phyloP scores from a whole-genome alignment of 2,329 filamentous ascomycete species.

The Xylaria arbuscula region DNA sequence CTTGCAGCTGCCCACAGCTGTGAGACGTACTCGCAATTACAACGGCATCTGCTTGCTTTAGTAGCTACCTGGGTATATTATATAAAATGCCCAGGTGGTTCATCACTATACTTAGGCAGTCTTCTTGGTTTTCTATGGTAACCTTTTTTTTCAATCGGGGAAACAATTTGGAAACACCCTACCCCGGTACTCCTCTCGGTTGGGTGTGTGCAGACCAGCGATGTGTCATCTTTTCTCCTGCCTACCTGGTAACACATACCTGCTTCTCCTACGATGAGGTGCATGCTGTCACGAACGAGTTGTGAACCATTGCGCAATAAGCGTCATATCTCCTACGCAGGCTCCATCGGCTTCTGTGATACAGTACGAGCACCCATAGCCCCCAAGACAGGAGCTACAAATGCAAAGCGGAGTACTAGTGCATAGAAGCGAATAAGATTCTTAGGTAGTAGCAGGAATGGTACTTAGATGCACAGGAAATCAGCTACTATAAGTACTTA shows the following conservation, averaged over 20 bases:
- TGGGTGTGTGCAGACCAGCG: not conserved
- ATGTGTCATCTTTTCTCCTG: not conserved
- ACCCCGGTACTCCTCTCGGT: not conserved
- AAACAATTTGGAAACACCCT: not conserved
- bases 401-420: too few relatives aligned
- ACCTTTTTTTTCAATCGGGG: not conserved
- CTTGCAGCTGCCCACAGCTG: not conserved
- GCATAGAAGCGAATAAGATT: too few relatives aligned
- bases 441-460: too few relatives aligned
- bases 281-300: too few relatives aligned
- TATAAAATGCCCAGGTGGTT: not conserved
- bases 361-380: too few relatives aligned
- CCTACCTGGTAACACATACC: not conserved
- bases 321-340: too few relatives aligned
- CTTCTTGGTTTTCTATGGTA: not conserved
- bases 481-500: too few relatives aligned
- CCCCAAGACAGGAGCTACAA: too few relatives aligned
- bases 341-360: too few relatives aligned
- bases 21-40: not conserved
- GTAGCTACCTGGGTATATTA: not conserved
- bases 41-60: not conserved
- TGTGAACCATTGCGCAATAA: too few relatives aligned
- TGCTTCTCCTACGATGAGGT: not conserved
- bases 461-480: too few relatives aligned
- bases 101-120: not conserved